Conservation (phyloP, 768 basidiomycete genomes). For the Termitomyces eurrhizus region DNA sequence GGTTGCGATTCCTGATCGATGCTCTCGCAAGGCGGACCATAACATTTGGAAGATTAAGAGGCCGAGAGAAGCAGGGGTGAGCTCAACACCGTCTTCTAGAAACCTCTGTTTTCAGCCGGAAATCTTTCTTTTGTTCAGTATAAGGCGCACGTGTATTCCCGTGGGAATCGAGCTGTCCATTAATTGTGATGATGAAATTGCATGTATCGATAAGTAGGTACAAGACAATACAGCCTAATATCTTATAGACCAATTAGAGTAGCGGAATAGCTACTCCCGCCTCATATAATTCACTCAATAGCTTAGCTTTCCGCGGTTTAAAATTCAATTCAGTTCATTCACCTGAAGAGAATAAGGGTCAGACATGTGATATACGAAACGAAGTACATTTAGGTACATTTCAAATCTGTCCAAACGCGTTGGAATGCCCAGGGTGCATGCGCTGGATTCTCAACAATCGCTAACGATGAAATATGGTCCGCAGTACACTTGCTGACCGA, state of each 20-base stretch:
- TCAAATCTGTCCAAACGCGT: not conserved
- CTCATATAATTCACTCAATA: no score
- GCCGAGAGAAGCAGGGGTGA: constrained; percentile 11
- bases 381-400: no score
- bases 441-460: not conserved
- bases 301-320: no score
- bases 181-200: no score
- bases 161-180: not conserved
- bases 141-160: not conserved
- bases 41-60: constrained; percentile 57
- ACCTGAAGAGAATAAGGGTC: no score
- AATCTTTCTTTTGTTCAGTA: not conserved
- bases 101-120: constrained; percentile 8
- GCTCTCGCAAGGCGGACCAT: constrained; percentile 81
- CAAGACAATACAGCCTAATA: no score
- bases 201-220: no score
- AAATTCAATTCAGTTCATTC: no score
- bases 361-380: no score
- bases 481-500: not conserved
- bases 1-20: constrained; percentile 72
- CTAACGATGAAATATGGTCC: not conserved
- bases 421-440: not conserved
- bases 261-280: no score
- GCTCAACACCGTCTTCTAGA: constrained; percentile 5
- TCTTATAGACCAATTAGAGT: no score